phyloP scores from a whole-genome alignment of 139 green algal genomes.

The Closterium sp. region DNA sequence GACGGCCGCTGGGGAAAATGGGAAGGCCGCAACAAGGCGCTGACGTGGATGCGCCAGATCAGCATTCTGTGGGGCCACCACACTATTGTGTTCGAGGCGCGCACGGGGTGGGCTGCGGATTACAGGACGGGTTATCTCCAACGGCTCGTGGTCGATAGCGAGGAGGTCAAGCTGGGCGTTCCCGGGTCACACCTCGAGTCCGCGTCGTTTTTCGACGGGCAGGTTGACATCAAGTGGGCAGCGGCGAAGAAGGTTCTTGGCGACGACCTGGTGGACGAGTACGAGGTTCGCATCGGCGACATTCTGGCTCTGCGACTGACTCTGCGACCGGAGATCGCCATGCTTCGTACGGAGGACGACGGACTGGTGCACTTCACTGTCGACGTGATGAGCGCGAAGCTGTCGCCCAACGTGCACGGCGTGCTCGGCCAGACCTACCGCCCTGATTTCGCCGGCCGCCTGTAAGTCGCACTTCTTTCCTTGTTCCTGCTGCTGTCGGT shows the following conservation, averaged over 20 bases:
- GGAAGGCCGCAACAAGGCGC: conserved; percentile 17
- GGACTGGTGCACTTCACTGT: conserved; percentile 33
- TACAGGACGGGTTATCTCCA: conserved; percentile 19
- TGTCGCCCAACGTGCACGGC: conserved; percentile 30
- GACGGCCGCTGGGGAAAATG: conserved; percentile 13
- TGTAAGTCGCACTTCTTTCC: conserved; percentile 4
- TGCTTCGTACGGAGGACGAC: conserved; percentile 27
- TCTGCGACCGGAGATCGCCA: conserved; percentile 24
- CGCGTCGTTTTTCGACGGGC: background rate
- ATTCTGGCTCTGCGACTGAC: conserved; percentile 10
- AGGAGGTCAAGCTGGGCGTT: background rate
- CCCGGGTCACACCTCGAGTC: conserved; percentile 1
- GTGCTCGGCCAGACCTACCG: conserved; percentile 42
- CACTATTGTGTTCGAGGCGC: conserved; percentile 9
- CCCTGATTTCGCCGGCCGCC: conserved; percentile 1
- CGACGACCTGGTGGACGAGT: conserved; percentile 17
- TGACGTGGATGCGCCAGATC: conserved; percentile 33
- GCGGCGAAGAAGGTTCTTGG: background rate
- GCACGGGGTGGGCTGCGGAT: background rate
- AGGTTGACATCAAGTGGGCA: conserved; percentile 10
- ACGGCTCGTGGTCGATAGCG: background rate
- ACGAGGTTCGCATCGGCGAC: background rate
- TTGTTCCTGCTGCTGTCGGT: too few species aligned
- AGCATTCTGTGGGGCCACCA: conserved; percentile 23
- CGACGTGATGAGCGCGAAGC: background rate